phyloP scores from a whole-genome alignment of 2,329 filamentous ascomycete genomes.

The Penicillium olsonii region DNA sequence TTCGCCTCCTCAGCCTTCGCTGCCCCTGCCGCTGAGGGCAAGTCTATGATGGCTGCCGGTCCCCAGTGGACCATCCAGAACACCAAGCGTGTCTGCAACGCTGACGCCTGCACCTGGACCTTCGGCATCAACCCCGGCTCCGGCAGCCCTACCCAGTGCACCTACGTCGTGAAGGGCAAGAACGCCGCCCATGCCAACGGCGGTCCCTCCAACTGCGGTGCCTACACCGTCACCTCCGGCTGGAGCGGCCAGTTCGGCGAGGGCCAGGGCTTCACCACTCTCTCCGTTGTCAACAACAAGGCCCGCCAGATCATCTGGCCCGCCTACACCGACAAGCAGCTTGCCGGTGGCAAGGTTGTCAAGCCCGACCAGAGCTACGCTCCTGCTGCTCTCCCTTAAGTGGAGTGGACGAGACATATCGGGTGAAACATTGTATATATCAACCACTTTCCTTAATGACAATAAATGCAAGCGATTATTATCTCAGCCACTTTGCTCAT shows the following conservation, averaged over 20 bases:
- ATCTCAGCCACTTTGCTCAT: too few relatives aligned
- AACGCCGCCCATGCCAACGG: conserved; percentile 42
- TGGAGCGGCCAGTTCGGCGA: conserved; percentile 60
- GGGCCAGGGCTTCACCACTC: conserved; percentile 56
- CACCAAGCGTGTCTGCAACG: conserved; percentile 46
- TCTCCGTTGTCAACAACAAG: conserved; percentile 52
- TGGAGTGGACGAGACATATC: neutral
- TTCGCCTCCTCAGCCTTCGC: conserved; percentile 39
- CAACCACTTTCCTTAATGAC: conserved; percentile 10
- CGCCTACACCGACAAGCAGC: conserved; percentile 56
- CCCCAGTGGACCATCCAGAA: conserved; percentile 48
- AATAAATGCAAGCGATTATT: conserved; percentile 3
- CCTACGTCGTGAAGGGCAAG: conserved; percentile 41
- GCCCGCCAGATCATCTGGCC: conserved; percentile 52
- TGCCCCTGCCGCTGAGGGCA: conserved; percentile 34
- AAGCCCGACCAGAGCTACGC: conserved; percentile 53
- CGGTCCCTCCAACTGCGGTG: conserved; percentile 49
- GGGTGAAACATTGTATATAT: neutral
- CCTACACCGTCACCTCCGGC: conserved; percentile 55
- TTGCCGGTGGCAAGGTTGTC: conserved; percentile 48
- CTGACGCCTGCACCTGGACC: conserved; percentile 48
- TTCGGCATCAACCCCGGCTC: conserved; percentile 45
- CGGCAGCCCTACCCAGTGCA: conserved; percentile 36
- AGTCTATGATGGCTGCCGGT: conserved; percentile 45
- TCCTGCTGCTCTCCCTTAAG: conserved; percentile 30